Evolutionary conservation across 2,329 filamentous ascomycete species (phyloP).

Genomic region (Claviceps digitariae): DNA sequence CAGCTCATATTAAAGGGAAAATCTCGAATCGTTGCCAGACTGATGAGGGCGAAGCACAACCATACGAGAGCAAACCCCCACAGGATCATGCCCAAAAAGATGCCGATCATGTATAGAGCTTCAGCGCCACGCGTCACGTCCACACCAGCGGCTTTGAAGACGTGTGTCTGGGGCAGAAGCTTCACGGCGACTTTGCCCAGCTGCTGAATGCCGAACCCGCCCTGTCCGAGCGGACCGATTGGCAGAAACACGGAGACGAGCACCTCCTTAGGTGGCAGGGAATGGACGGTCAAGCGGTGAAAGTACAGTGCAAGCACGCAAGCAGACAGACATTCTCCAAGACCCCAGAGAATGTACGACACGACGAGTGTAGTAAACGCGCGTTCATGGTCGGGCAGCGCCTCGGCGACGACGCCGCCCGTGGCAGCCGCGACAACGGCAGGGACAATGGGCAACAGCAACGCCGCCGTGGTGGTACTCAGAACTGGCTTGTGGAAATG

Average conservation of each 20-base stretch:
- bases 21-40: constrained; percentile 23
- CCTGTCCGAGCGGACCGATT: constrained; percentile 52
- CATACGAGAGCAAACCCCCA: constrained; percentile 32
- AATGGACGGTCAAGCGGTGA: constrained; percentile 52
- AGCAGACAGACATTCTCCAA: constrained; percentile 44
- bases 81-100: constrained; percentile 29
- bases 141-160: constrained; percentile 30
- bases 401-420: constrained; percentile 49
- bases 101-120: constrained; percentile 44
- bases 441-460: constrained; percentile 53
- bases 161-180: constrained; percentile 24
- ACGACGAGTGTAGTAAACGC: constrained; percentile 49
- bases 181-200: constrained; percentile 33
- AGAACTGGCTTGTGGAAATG: constrained; percentile 31
- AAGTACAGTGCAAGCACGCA: constrained; percentile 55
- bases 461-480: constrained; percentile 47
- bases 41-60: constrained; percentile 29
- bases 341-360: constrained; percentile 57
- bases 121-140: constrained; percentile 18
- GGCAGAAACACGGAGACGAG: constrained; percentile 57
- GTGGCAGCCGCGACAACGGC: constrained; percentile 52
- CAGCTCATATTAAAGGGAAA: constrained; percentile 34
- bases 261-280: constrained; percentile 50
- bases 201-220: constrained; percentile 44
- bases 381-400: constrained; percentile 39